Evolutionary conservation across 2,329 filamentous ascomycete genomes (phyloP).

Genomic region (Aureobasidium namibiae): DNA sequence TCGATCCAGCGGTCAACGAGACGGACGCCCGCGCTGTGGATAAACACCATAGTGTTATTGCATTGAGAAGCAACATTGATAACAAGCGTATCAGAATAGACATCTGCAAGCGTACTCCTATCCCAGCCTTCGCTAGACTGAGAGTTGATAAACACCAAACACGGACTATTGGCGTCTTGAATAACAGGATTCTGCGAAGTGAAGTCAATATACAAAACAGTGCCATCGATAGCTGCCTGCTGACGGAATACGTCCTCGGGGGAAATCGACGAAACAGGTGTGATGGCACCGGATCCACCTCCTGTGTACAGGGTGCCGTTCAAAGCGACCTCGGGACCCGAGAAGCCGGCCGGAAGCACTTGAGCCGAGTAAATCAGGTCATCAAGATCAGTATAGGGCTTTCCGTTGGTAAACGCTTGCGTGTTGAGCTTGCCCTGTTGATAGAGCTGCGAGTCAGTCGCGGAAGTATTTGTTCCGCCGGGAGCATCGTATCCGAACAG

Average conservation of each 20-base stretch:
- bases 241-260: conserved; percentile 23
- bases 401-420: conserved; percentile 6
- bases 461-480: conserved; percentile 9
- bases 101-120: conserved; percentile 21
- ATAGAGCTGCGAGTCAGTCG: neutral
- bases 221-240: conserved; percentile 21
- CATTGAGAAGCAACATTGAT: conserved; percentile 23
- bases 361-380: conserved; percentile 18
- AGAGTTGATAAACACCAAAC: conserved; percentile 26
- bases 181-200: conserved; percentile 19
- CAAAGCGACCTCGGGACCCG: conserved; percentile 17
- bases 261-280: conserved; percentile 19
- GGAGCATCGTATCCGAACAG: conserved; percentile 26
- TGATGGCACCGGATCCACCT: conserved; percentile 23
- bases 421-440: neutral
- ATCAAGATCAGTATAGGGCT: conserved; percentile 10
- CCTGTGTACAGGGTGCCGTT: conserved; percentile 23
- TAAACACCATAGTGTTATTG: conserved; percentile 24
- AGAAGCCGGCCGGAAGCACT: conserved; percentile 28
- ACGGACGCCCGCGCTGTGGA: conserved; percentile 25
- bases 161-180: conserved; percentile 19
- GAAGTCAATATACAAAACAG: conserved; percentile 21
- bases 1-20: conserved; percentile 24
- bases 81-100: conserved; percentile 22
- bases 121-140: conserved; percentile 22